Base-by-base conservation (phyloP, 129 eudicot genomes). In the Flaveria robusta region DNA sequence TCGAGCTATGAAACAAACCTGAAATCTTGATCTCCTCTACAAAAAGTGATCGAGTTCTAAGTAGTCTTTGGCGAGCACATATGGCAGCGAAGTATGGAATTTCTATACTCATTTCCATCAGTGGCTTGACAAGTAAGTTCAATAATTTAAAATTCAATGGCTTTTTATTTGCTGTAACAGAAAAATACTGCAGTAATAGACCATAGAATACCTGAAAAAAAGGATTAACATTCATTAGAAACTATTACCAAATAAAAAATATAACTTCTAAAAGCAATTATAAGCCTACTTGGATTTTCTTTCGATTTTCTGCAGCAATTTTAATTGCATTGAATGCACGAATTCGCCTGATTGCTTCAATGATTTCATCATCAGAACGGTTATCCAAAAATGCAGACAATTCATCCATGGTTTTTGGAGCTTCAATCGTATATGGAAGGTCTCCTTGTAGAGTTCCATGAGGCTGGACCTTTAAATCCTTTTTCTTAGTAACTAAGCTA, bases 51-150 rank as follows among this genome's bases (percentile, higher is more conserved):
- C 99, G 92, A 14, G 88, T 91, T 31, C 80, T 82, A 74, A 84
- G 84, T 34, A 95, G 68, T 58, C 99, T 68, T 50, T 91, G 94
- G 55, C 99, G 96, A 52, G 99, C 99, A 80, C 99, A 95, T 63
- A 89, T 95, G 75, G 99, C 99, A 50, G 97, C 88, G 82, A 89
- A 95, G 78, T 87, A 91, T 9, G 97, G 99, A 72, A 87, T 86
- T 92, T 91, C 92, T 7, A 81, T 60, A 81, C 97, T 95, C 88
- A 95, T 91, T 87, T 95, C 97, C 89, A 95, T 95, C 84, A 95
- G 80, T 63, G 99, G 99, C 84, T 95, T 90, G 39, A 85, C 97
- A 39, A 95, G 91, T 80, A 95, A 41, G 82, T 95, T 91, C 71
- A 95, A 79, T 39, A 89, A 76, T 76, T 80, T 83, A 76, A 86